Conservation (phyloP, 768 basidiomycete genomes). For the Phanerochaete carnosa region DNA sequence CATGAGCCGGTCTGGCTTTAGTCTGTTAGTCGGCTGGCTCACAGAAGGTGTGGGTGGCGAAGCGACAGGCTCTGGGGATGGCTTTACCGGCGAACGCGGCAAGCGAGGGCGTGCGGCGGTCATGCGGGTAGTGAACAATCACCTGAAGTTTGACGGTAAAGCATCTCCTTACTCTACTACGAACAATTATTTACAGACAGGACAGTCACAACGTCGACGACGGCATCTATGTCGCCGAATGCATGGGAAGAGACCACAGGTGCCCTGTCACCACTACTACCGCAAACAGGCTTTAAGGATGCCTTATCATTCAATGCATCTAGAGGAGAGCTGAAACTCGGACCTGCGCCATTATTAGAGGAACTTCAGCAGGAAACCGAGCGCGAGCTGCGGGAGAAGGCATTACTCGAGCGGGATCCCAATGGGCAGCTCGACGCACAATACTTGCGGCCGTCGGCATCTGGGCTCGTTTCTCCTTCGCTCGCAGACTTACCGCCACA, state of each 20-base stretch:
- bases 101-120: constrained; percentile 85
- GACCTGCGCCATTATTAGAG: constrained; percentile 73
- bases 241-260: constrained; percentile 89
- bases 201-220: constrained; percentile 68
- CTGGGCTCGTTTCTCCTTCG: constrained; percentile 61
- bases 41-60: constrained; percentile 90
- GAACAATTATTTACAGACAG: constrained; percentile 18
- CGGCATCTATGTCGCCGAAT: constrained; percentile 56
- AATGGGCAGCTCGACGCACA: constrained; percentile 64
- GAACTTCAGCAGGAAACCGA: constrained; percentile 81
- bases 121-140: constrained; percentile 92
- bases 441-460: constrained; percentile 45
- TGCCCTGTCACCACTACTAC: constrained; percentile 72
- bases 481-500: constrained; percentile 75
- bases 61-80: constrained; percentile 72
- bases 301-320: constrained; percentile 73
- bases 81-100: constrained; percentile 78
- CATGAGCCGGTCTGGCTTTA: constrained; percentile 90
- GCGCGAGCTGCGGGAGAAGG: constrained; percentile 77
- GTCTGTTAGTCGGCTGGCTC: constrained; percentile 91
- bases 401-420: constrained; percentile 69
- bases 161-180: background rate
- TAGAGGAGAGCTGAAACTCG: constrained; percentile 81
- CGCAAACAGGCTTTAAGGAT: constrained; percentile 59
- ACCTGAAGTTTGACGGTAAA: constrained; percentile 86